Percentiles rank a stretch among this genome's conserved stretches.
phyloP scores from a whole-genome alignment of 2,329 filamentous ascomycete species.

The Rhytidhysteron rufulum region DNA sequence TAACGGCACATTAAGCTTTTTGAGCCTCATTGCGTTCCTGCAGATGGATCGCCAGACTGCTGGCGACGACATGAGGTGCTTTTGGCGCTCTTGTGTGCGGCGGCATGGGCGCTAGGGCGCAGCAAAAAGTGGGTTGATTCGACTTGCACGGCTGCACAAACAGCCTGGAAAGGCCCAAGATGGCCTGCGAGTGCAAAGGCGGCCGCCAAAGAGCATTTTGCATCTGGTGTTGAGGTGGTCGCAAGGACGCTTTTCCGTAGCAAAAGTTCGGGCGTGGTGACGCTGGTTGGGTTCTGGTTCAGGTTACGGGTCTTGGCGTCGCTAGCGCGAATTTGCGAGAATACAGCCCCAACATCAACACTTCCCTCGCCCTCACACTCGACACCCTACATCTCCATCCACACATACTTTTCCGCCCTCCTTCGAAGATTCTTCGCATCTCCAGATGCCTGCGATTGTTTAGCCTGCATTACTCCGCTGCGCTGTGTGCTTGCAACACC shows the following conservation, averaged over 20 bases:
- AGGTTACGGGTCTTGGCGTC: neutral
- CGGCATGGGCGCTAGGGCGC: neutral
- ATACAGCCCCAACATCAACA: constrained; percentile 3
- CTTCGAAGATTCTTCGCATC: neutral
- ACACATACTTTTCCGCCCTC: neutral
- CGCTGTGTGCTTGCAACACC: neutral
- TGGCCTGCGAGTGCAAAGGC: too few relatives aligned
- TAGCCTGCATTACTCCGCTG: neutral
- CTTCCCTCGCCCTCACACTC: neutral
- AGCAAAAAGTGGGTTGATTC: too few relatives aligned
- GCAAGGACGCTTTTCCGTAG: neutral
- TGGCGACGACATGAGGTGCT: constrained; percentile 8
- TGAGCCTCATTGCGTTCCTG: constrained; percentile 14
- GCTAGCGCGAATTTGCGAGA: neutral
- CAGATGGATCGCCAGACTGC: constrained; percentile 13
- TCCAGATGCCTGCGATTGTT: neutral
- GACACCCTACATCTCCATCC: constrained; percentile 1
- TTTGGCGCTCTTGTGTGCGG: neutral
- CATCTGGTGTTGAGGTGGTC: neutral
- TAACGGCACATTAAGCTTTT: constrained; percentile 12
- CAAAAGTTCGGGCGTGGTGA: neutral
- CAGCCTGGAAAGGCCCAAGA: too few relatives aligned
- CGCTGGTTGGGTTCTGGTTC: neutral
- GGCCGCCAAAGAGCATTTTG: neutral
- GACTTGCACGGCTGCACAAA: too few relatives aligned